Evolutionary conservation across 495 filamentous ascomycete genomes (phyloP).

Genomic region (Penicillium mononematosum): DNA sequence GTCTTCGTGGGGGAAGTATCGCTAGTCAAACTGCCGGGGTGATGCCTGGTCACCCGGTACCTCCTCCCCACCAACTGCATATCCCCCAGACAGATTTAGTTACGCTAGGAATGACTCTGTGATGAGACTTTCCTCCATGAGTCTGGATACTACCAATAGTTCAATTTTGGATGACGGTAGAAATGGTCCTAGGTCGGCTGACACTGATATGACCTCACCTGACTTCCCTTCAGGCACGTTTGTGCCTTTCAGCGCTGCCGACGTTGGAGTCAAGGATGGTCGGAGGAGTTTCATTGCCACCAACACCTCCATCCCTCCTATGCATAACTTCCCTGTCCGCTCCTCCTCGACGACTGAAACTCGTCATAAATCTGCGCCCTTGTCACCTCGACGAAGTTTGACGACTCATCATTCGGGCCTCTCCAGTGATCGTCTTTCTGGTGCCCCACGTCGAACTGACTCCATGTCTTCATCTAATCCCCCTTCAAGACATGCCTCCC

Average conservation of each 20-base stretch:
- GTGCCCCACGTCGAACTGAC: slow-evolving; percentile 38
- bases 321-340: slow-evolving; percentile 33
- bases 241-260: slow-evolving; percentile 44
- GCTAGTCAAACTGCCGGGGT: slow-evolving; percentile 41
- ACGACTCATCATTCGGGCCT: slow-evolving; percentile 32
- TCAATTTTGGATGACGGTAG: slow-evolving; percentile 47
- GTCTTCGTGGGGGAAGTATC: slow-evolving; percentile 41
- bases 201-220: slow-evolving; percentile 36
- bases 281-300: slow-evolving; percentile 30
- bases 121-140: slow-evolving; percentile 44
- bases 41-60: slow-evolving; percentile 43
- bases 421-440: slow-evolving; percentile 26
- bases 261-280: slow-evolving; percentile 42
- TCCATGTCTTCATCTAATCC: slow-evolving; percentile 33
- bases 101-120: slow-evolving; percentile 42
- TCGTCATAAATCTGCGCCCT: slow-evolving; percentile 24
- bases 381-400: slow-evolving; percentile 41
- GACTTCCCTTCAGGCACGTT: slow-evolving; percentile 39
- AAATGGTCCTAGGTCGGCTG: slow-evolving; percentile 28
- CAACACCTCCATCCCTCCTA: slow-evolving; percentile 26
- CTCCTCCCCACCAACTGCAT: slow-evolving; percentile 45
- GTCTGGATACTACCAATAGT: slow-evolving; percentile 49
- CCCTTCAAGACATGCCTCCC: slow-evolving; percentile 24
- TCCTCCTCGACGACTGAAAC: slow-evolving; percentile 31
- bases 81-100: slow-evolving; percentile 36